These are phyloP conservation scores for Cucumis hystrix DNA, from an alignment of 306 rosid genomes.

Conservation along the genomic window DNA sequence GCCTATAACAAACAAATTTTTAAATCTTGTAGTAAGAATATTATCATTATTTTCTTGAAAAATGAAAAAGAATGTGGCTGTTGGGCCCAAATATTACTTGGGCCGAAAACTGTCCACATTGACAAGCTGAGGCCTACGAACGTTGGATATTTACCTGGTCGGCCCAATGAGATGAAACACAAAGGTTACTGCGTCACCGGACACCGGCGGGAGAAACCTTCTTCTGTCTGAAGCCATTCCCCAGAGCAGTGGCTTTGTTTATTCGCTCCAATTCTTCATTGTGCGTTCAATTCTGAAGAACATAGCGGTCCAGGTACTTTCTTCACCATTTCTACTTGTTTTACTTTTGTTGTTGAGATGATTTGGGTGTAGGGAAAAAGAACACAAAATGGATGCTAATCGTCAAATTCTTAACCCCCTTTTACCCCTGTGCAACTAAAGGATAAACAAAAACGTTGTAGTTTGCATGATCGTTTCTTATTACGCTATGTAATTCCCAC, in stretches of 20 bases:
- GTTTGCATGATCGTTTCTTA: neutral
- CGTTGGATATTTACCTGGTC: neutral
- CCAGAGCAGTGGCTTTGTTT: neutral
- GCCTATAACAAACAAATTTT: too few relatives aligned
- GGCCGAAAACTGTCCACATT: neutral
- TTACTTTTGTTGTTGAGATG: neutral
- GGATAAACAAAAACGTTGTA: neutral
- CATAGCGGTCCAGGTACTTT: neutral
- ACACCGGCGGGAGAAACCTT: neutral
- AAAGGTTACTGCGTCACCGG: neutral
- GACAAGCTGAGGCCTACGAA: neutral
- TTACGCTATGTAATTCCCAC: neutral
- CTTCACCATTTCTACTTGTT: neutral
- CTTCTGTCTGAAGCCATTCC: neutral
- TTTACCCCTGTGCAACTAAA: neutral
- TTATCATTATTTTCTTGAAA: too few relatives aligned
- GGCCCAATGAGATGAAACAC: neutral
- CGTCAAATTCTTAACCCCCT: neutral
- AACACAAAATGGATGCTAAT: neutral
- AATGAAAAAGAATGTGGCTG: neutral
- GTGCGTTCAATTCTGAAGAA: constrained; percentile 1
- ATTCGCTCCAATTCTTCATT: neutral
- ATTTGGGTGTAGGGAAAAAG: neutral
- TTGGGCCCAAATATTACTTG: neutral
- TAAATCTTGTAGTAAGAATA: too few relatives aligned